Percentiles rank a stretch among this genome's conserved stretches.
Conservation (phyloP, 2,329 filamentous ascomycete species). For the Malbranchea zuffiana region DNA sequence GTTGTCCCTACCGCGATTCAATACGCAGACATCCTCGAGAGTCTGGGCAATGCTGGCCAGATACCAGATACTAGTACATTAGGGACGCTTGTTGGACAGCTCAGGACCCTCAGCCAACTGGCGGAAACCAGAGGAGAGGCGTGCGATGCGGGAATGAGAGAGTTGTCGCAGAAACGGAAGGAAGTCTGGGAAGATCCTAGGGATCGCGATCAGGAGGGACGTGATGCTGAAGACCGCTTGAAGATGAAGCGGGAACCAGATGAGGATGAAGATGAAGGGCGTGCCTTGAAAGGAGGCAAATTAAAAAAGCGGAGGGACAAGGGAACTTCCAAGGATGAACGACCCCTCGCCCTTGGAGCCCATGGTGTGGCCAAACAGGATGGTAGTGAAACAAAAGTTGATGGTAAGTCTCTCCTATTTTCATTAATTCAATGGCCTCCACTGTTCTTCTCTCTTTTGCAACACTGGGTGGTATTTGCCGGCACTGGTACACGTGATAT, state of each 20-base stretch:
- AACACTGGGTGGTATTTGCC: no score
- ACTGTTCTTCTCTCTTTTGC: no score
- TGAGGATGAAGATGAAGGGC: constrained; percentile 34
- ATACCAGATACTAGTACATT: constrained; percentile 40
- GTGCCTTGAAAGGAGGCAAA: constrained; percentile 48
- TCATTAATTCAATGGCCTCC: not conserved
- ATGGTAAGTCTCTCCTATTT: constrained; percentile 37
- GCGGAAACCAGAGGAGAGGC: constrained; percentile 47
- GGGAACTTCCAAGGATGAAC: constrained; percentile 49
- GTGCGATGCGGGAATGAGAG: constrained; percentile 50
- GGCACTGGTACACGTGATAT: no score
- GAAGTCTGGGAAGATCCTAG: constrained; percentile 44
- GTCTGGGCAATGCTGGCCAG: constrained; percentile 38
- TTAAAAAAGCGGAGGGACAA: constrained; percentile 70
- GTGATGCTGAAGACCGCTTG: constrained; percentile 40
- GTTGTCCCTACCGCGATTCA: constrained; percentile 39
- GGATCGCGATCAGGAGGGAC: constrained; percentile 38
- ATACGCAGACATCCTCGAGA: constrained; percentile 49
- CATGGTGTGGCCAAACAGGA: constrained; percentile 55
- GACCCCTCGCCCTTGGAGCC: constrained; percentile 50
- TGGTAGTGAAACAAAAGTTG: constrained; percentile 46
- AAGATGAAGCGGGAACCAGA: constrained; percentile 37
- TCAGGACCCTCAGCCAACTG: constrained; percentile 47
- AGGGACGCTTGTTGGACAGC: constrained; percentile 41
- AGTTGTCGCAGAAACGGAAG: constrained; percentile 48